Conservation (phyloP, 257 asterid species). For the Thymus quinquecostatus region DNA sequence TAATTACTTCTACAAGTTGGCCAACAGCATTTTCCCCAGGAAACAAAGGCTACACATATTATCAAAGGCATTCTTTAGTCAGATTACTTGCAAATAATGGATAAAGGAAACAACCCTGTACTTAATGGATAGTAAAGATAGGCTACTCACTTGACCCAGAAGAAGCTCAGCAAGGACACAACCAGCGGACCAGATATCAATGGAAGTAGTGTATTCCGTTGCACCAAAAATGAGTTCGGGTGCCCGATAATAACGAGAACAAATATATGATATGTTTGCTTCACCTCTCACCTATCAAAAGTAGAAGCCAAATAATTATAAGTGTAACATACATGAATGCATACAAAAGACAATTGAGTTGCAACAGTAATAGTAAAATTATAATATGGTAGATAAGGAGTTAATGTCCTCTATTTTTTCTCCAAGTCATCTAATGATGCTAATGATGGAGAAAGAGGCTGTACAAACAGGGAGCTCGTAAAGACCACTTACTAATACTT, state of each 20-base stretch:
- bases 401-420: not conserved
- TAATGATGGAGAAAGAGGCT: conserved; percentile 12
- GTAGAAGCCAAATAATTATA: not conserved
- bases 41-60: conserved; percentile 79
- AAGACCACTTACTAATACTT: conserved; percentile 72
- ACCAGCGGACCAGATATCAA: conserved; percentile 99
- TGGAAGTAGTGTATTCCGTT: conserved; percentile 85
- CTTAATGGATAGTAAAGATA: conserved; percentile 9
- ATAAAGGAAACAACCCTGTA: conserved; percentile 8
- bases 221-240: conserved; percentile 99
- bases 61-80: conserved; percentile 32
- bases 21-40: conserved; percentile 99
- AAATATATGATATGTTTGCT: conserved; percentile 93
- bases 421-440: not conserved
- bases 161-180: conserved; percentile 97
- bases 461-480: not conserved
- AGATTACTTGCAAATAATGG: conserved; percentile 14
- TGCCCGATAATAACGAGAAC: conserved; percentile 96
- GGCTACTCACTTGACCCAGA: conserved; percentile 73
- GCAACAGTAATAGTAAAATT: conserved; percentile 11
- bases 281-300: conserved; percentile 75
- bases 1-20: conserved; percentile 93
- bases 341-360: not conserved
- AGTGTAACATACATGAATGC: not conserved
- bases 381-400: conserved; percentile 7